Evolutionary conservation across 2,329 filamentous ascomycete genomes (phyloP).

Genomic region (Trichoderma brevicompactum): DNA sequence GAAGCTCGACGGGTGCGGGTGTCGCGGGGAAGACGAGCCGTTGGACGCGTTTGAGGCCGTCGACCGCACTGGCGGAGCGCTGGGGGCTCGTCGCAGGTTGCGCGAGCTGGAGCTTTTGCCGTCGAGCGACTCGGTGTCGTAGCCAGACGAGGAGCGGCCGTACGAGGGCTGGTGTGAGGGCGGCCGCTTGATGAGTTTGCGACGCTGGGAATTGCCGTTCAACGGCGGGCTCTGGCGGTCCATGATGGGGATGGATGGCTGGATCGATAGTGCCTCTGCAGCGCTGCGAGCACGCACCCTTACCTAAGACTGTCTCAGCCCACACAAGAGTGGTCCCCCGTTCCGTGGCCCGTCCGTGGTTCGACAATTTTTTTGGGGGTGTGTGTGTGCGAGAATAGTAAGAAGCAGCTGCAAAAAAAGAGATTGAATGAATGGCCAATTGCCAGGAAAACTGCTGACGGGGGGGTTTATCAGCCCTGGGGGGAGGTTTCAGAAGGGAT

Average conservation of each 20-base stretch:
- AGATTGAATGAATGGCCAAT: background rate
- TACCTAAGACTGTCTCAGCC: conserved; percentile 36
- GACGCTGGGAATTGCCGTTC: conserved; percentile 58
- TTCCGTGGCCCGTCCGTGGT: conserved; percentile 21
- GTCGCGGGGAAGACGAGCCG: conserved; percentile 38
- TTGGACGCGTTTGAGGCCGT: conserved; percentile 55
- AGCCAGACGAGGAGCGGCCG: conserved; percentile 52
- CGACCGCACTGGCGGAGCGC: conserved; percentile 58
- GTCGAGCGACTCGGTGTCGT: conserved; percentile 60
- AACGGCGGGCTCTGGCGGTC: conserved; percentile 50
- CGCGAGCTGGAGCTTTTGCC: conserved; percentile 61
- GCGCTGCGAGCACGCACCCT: conserved; percentile 31
- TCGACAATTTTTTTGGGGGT: conserved; percentile 26
- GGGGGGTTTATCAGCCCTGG: too few species aligned
- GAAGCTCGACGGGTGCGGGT: conserved; percentile 30
- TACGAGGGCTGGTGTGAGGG: conserved; percentile 55
- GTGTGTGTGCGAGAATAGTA: conserved; percentile 8
- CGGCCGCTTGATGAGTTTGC: conserved; percentile 67
- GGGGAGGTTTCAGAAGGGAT: too few species aligned
- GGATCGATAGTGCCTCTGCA: background rate
- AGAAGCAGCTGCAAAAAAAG: background rate
- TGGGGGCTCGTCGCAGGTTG: conserved; percentile 64
- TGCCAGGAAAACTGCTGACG: too few species aligned
- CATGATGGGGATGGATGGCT: conserved; percentile 46
- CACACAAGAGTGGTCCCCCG: conserved; percentile 27